Evolutionary conservation across 139 green algal species (phyloP).

Genomic region (Monoraphidium neglectum): DNA sequence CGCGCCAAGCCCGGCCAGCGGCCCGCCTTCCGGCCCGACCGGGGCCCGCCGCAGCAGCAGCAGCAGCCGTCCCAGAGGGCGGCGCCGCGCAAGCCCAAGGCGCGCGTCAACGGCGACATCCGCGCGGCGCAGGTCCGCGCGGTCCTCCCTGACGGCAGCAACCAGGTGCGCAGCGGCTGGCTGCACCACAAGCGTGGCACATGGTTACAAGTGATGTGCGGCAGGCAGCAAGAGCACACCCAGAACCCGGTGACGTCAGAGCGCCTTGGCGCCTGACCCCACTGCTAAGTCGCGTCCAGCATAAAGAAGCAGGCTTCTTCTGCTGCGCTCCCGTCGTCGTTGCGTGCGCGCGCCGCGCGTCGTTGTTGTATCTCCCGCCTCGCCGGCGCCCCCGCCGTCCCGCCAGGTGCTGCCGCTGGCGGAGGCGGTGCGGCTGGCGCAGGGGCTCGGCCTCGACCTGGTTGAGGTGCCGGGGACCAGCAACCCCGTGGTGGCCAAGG

Average conservation of each 20-base stretch:
- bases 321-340: not conserved
- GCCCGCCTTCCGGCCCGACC: too few species aligned
- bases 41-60: not conserved
- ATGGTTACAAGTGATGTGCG: not conserved
- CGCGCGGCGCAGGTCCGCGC: not conserved
- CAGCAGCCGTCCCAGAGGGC: not conserved
- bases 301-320: not conserved
- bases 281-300: not conserved
- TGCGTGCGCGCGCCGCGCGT: not conserved
- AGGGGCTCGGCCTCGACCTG: not conserved
- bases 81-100: not conserved
- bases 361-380: not conserved
- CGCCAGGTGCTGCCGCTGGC: slow-evolving; percentile 3
- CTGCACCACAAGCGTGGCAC: too few species aligned
- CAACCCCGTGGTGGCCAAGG: too few species aligned
- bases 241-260: not conserved
- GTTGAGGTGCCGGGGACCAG: slow-evolving; percentile 3
- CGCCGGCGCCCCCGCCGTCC: not conserved
- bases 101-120: slow-evolving; percentile 3
- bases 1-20: too few species aligned
- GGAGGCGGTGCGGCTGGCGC: slow-evolving; percentile 3
- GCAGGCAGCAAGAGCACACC: not conserved
- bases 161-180: not conserved
- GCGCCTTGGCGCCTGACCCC: not conserved
- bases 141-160: slow-evolving; percentile 3